phyloP scores from a whole-genome alignment of 139 green algal genomes.

The Tetradesmus lagerheimii region DNA sequence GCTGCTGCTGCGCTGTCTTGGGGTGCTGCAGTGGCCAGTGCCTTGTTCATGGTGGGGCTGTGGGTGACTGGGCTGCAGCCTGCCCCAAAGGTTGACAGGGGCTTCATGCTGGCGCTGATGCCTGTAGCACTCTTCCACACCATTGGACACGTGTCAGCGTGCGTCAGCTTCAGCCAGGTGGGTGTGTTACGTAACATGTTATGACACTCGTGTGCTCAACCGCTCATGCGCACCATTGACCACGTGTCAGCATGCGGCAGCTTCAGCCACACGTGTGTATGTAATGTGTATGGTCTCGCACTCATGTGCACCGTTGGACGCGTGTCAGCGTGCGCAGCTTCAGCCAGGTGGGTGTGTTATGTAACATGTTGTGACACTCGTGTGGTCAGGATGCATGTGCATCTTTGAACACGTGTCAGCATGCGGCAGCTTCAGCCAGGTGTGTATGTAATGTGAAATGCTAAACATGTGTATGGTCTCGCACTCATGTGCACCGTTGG shows the following conservation, averaged over 20 bases:
- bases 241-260: conserved; percentile 82
- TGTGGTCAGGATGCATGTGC: no score
- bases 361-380: no score
- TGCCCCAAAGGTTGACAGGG: conserved; percentile 65
- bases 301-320: no score
- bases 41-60: conserved; percentile 82
- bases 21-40: conserved; percentile 66
- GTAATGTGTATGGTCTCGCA: not conserved
- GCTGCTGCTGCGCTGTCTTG: not conserved
- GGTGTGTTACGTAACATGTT: not conserved
- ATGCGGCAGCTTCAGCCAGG: no score
- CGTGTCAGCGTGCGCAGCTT: no score
- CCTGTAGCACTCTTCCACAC: conserved; percentile 92
- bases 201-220: no score
- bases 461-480: no score
- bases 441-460: no score
- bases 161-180: conserved; percentile 82
- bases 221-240: conserved; percentile 87
- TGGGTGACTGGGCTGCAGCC: conserved; percentile 83
- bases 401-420: no score
- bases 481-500: no score
- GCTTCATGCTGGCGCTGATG: conserved; percentile 67
- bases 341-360: not conserved
- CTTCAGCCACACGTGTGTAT: conserved; percentile 76
- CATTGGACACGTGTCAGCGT: conserved; percentile 79